Base-by-base conservation (phyloP, 2,329 filamentous ascomycete genomes). In the Fusarium avenaceum region DNA sequence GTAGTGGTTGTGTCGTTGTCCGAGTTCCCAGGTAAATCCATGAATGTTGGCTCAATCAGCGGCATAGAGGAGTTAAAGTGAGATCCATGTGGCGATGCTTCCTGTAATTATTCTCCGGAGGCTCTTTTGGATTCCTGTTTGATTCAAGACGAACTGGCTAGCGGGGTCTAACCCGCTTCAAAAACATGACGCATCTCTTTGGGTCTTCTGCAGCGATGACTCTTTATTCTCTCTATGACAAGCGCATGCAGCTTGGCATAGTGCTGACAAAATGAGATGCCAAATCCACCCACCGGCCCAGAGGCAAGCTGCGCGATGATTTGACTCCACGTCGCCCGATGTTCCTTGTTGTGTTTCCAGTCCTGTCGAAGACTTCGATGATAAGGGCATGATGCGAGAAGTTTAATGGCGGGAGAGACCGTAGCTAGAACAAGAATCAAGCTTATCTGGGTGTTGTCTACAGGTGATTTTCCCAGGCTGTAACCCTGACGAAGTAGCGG, bases 231-330 rank as follows among this genome's bases (percentile, higher is more conserved):
- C 8, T 22, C 22, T 20, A 28, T 33, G 14, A 28, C 10, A 26
- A 42, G 35, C 13, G 17, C 32, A 17, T 42, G 46, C 19, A 56
- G 19, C 17, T n/a, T 20, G n/a, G n/a, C 11, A 19, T 13, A 38
- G 26, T 59, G 55, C 26, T 17, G 30, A 14, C 35, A 47, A 35
- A 59, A 52, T n/a, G 35, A 35, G 6, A 30, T 14, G 22, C 11
- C 7, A 7, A n/a, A 7, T 19, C 22, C 17, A 45, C 14, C n/a
- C 39, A 24, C 14, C 19, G 32, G 22, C 46, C 20, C 17, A 11
- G 46, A 17, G 30, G 14, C 14, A 35, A 32, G 20, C 20, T 22
- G 10, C 19, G 30, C 9, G 19, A 38, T 28, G 28, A 30, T 15
- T 53, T 17, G 28, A 24, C 14, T 24, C 28, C 22, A 38, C 26